Base-by-base conservation (phyloP, 495 filamentous ascomycete species). In the Aspergillus nidulans region DNA sequence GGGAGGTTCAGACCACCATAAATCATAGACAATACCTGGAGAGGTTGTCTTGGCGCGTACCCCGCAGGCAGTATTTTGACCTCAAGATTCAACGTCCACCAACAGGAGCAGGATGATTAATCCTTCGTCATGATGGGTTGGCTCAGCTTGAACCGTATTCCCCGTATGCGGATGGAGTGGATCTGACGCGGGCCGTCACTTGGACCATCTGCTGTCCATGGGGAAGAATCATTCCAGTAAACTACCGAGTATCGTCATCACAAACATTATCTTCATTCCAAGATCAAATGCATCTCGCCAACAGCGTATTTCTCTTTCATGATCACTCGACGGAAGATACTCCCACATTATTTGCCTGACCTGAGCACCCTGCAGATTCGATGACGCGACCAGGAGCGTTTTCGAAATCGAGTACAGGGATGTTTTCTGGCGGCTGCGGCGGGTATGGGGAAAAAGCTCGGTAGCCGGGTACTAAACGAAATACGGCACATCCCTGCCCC, bases 361-460 rank as follows among this genome's bases (percentile, higher is more conserved):
- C 34, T 42, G 18, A 39, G 36, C n/a, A 45, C 45, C 45, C 44
- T 46, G 28, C 28, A 53, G 23, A 28, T 40, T 32, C 21, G 18
- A 24, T 46, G 40, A 21, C 15, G 40, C n/a, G 15, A 20, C 49
- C 16, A 19, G 19, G 26, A 42, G n/a, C 23, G n/a, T 12, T 49
- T 49, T 44, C 26, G 24, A 23, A 25, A 13, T 56, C 42, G 19
- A n/a, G 53, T 26, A 28, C 30, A 34, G 18, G 23, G 19, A 34
- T 43, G 6, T 20, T 40, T 41, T 48, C 32, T 52, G 45, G 59
- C 59, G 59, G 59, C 39, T 55, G 55, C 46, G 42, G 59, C 59
- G 59, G 59, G 52, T 43, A 48, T 53, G 52, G 45, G 34, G 43
- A 26, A 55, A 49, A 49, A 32, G 20, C 16, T n/a, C 25, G 13